phyloP scores from a whole-genome alignment of 1,139 yeast genomes.

The Sugiyamaella novakii region DNA sequence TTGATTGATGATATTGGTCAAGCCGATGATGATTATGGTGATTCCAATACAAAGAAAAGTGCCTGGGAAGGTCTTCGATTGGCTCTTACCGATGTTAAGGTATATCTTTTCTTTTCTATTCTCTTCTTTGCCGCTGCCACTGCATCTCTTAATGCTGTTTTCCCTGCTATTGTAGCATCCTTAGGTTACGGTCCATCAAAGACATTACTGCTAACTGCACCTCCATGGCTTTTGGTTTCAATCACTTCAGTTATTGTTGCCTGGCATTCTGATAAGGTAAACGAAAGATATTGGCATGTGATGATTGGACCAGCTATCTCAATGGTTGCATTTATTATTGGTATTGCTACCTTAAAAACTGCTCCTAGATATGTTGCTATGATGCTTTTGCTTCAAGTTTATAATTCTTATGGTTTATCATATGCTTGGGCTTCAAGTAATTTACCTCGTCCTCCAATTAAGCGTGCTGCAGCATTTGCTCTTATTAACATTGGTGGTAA shows the following conservation, averaged over 20 bases:
- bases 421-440: conserved; percentile 60
- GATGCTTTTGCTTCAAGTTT: conserved; percentile 63
- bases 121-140: conserved; percentile 44
- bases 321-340: conserved; percentile 54
- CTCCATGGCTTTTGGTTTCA: conserved; percentile 61
- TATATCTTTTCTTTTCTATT: conserved; percentile 39
- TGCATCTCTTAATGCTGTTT: conserved; percentile 60
- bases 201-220: conserved; percentile 60
- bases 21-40: conserved; percentile 28
- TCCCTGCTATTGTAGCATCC: conserved; percentile 62
- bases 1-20: conserved; percentile 31
- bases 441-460: conserved; percentile 54
- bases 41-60: conserved; percentile 21
- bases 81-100: conserved; percentile 35
- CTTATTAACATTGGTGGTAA: conserved; percentile 36
- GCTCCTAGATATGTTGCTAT: conserved; percentile 63
- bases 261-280: conserved; percentile 59
- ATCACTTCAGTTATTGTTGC: conserved; percentile 57
- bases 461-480: conserved; percentile 48
- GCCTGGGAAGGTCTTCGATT: conserved; percentile 25
- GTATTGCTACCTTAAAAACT: conserved; percentile 56
- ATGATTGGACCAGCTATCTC: conserved; percentile 50
- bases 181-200: conserved; percentile 52
- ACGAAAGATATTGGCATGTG: conserved; percentile 57
- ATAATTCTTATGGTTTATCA: conserved; percentile 58